Evolutionary conservation across 805 yeast species (phyloP), one percentile per base, ranked within the genome.

Genomic region (Teunomyces cretensis): DNA sequence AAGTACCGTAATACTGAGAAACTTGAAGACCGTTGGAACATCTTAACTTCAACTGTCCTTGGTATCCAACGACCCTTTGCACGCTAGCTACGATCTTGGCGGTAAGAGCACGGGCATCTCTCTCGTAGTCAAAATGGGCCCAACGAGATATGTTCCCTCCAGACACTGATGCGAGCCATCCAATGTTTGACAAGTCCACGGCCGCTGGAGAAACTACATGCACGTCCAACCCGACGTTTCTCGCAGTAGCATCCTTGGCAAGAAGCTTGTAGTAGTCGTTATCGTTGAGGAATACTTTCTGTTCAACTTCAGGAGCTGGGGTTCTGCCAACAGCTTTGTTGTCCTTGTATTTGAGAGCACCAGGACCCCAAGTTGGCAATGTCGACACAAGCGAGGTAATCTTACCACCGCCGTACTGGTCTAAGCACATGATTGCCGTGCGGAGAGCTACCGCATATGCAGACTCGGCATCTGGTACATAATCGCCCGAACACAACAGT

Each of bases 11-110:
- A 60, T 90, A 88, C 45, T 80, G 80, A 12, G 79, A 67, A 7
- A 92, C 88, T 58, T 88, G 95, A 42, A 94, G 69, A 0, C 98
- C 98, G 51, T 78, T 81, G 1, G 97, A 89, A 55, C 91, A 85
- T 52, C 99, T 85, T 19, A 90, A 78, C 58, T 90, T 90, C 51
- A 92, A 65, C 52, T 85, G 85, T 4, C 87, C 91, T 61, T 88
- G 94, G 55, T 86, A 86, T 4, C 95, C 98, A 4, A 65, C 64
- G 2, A 79, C 67, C 19, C 74, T 73, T 2, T 66, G 57, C 12
- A 86, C 74, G 6, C 81, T 70, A 30, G 71, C 67, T n/a, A 73
- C 69, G 50, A 86, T 70, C 19, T 86, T 86, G 36, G 82, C 77
- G 8, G 81, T 76, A 42, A 88, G 72, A 9, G 79, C 72, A 15